These are phyloP conservation scores for Colletotrichum sp. DNA, from an alignment of 2,329 filamentous ascomycete genomes.

Conservation along the genomic window DNA sequence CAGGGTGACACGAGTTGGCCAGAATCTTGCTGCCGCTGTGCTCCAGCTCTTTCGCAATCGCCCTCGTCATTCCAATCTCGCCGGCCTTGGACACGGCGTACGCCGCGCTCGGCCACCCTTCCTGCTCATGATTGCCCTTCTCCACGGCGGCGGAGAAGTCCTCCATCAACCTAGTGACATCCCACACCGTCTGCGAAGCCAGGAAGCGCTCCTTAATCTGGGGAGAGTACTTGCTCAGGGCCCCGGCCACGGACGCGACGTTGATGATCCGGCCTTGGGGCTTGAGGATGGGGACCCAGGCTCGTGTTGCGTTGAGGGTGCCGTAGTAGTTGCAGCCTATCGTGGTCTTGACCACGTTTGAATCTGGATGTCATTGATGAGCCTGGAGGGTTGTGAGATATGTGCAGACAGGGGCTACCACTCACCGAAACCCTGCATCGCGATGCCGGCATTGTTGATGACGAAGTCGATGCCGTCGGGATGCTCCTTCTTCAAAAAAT, in stretches of 20 bases:
- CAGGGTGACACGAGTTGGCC: constrained; percentile 46
- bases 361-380: background rate
- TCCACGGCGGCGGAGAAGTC: constrained; percentile 51
- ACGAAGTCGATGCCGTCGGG: constrained; percentile 55
- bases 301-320: constrained; percentile 48
- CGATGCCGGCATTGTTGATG: constrained; percentile 59
- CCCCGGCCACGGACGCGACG: constrained; percentile 48
- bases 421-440: constrained; percentile 48
- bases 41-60: constrained; percentile 36
- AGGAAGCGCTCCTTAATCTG: constrained; percentile 47
- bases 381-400: background rate
- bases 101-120: constrained; percentile 53
- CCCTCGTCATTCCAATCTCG: constrained; percentile 43
- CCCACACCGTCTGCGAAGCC: constrained; percentile 38
- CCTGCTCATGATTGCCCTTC: constrained; percentile 47
- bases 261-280: constrained; percentile 52
- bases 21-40: constrained; percentile 29
- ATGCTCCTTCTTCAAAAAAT: constrained; percentile 46
- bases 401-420: too few species aligned
- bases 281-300: constrained; percentile 50
- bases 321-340: constrained; percentile 57
- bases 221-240: constrained; percentile 50
- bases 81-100: constrained; percentile 54
- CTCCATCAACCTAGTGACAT: constrained; percentile 53
- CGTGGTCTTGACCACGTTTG: constrained; percentile 51